Evolutionary conservation across 225 moss, liverwort and hornwort genomes (phyloP), one percentile per base, ranked within the genome.

Genomic region (Polytrichum commune): DNA sequence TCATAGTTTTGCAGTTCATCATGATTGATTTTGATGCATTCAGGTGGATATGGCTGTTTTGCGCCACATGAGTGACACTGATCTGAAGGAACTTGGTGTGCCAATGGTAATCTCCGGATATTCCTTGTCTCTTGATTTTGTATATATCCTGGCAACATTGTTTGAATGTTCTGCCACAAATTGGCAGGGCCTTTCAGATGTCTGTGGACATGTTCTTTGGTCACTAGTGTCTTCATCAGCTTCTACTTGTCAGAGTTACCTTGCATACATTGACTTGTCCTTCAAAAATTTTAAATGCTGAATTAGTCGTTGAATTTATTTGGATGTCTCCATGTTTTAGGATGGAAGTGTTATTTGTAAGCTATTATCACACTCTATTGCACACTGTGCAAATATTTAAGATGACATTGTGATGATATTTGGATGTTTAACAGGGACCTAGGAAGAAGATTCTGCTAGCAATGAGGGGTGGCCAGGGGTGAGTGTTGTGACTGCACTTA

Each of bases 361-460:
- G 2, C 9, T 35, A 35, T 2, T 9, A 35, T 35, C 9, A 29
- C 29, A 9, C 35, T 9, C 35, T 9, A 9, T 35, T 35, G 2
- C 9, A 46, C 3, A 16, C 0, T 46, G 0, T 4, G 4, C 10
- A 38, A 46, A 46, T 46, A 46, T 46, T 46, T 3, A 38, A 10
- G 10, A 2, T 38, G 38, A 38, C 38, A 9, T 38, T 16, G 13
- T 46, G 13, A 13, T 46, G 46, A 46, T 62, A 13, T 29, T 23
- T 71, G 55, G 58, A 54, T 22, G 55, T 72, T 83, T 62, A 54
- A 60, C 86, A 93, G 90, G 96, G 93, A 58, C 93, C 96, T 58
- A 90, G 92, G 74, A 97, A 89, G 86, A 97, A 97, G 71, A 97
- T 97, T 69, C 84, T 97, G 53, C 84, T 97, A 27, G 92, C 96